phyloP scores from a whole-genome alignment of 1,139 yeast genomes.

The Meyerozyma sp. region DNA sequence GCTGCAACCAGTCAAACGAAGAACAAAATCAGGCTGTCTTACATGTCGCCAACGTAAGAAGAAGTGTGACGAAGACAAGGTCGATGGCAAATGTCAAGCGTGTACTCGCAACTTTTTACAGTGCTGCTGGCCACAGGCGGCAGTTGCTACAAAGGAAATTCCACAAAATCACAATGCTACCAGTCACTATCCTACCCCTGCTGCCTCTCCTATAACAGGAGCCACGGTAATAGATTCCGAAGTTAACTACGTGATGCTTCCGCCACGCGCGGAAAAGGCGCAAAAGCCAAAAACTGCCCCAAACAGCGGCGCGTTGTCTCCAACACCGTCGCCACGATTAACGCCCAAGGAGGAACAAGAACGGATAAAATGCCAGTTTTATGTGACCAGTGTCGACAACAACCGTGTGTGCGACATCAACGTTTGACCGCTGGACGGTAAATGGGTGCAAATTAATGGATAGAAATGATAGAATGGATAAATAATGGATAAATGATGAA shows the following conservation, averaged over 20 bases:
- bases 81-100: slow-evolving; percentile 44
- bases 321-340: background rate
- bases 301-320: background rate
- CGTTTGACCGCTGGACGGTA: background rate
- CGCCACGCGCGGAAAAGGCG: background rate
- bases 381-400: background rate
- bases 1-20: slow-evolving; percentile 14
- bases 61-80: slow-evolving; percentile 60
- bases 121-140: slow-evolving; percentile 26
- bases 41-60: slow-evolving; percentile 70
- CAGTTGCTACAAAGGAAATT: background rate
- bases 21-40: slow-evolving; percentile 72
- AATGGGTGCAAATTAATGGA: too few species aligned
- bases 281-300: background rate
- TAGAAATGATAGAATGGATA: too few species aligned
- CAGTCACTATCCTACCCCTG: background rate
- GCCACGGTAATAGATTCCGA: background rate
- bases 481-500: too few species aligned
- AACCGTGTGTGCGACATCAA: background rate
- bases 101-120: slow-evolving; percentile 44
- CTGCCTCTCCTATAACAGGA: background rate
- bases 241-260: background rate
- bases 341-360: background rate
- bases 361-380: background rate
- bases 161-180: background rate